These are phyloP conservation scores for Xerocomellus dryophilus DNA, from an alignment of 768 basidiomycete genomes.

Conservation along the genomic window DNA sequence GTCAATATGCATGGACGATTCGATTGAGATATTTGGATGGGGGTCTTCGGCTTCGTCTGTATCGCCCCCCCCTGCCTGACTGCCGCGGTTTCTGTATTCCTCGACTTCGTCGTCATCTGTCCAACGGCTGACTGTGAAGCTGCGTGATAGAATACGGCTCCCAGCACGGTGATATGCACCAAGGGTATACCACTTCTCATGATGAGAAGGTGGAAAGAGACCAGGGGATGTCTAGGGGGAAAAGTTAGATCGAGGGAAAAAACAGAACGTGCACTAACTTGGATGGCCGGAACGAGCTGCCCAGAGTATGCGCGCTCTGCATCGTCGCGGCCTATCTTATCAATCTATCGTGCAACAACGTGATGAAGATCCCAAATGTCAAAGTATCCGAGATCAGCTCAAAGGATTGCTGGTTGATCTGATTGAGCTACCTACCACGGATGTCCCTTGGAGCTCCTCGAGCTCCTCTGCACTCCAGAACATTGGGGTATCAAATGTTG, in stretches of 20 bases:
- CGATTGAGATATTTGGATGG: constrained; percentile 9
- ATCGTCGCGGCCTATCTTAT: constrained; percentile 81
- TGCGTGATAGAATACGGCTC: constrained; percentile 86
- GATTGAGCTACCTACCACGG: constrained; percentile 70
- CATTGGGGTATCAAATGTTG: constrained; percentile 84
- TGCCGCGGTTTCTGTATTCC: constrained; percentile 3
- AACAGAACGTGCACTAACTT: constrained; percentile 41
- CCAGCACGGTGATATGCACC: constrained; percentile 85
- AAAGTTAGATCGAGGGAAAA: background rate
- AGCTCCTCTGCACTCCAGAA: constrained; percentile 83
- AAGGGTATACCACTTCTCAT: constrained; percentile 56
- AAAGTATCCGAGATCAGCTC: background rate
- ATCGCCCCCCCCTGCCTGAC: constrained; percentile 26
- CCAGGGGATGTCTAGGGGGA: constrained; percentile 57
- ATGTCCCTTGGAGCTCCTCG: constrained; percentile 72
- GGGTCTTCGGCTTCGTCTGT: constrained; percentile 34
- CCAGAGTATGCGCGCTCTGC: constrained; percentile 71
- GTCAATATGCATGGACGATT: constrained; percentile 35
- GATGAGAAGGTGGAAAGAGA: constrained; percentile 58
- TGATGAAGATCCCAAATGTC: background rate
- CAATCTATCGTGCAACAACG: constrained; percentile 37
- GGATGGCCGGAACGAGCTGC: constrained; percentile 67
- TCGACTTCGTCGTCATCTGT: constrained; percentile 34
- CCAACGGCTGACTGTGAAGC: constrained; percentile 78
- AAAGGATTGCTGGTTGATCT: background rate